Conservation (phyloP, 371 early-diverging fungal genomes). For the Mycotypha africana region DNA sequence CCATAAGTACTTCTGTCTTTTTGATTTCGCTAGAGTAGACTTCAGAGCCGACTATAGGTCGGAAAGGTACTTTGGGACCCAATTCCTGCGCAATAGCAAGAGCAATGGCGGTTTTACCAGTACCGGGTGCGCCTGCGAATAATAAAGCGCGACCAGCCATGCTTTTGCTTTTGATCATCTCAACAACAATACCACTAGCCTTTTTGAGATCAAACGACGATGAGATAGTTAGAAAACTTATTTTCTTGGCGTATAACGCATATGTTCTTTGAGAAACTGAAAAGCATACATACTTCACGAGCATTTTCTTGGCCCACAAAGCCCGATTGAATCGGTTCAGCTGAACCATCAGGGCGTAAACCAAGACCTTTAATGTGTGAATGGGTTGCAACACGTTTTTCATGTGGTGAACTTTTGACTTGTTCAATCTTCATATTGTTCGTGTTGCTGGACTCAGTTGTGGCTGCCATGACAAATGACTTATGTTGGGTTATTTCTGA, state of each 20-base stretch:
- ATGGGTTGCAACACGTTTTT: constrained; percentile 93
- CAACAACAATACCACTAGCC: constrained; percentile 93
- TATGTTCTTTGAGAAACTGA: no score
- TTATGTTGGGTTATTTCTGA: no score
- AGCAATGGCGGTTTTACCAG: constrained; percentile 93
- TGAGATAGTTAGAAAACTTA: not conserved
- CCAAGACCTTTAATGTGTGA: constrained; percentile 94
- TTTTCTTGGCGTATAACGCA: no score
- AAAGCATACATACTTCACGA: constrained; percentile 78
- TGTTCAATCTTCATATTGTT: constrained; percentile 76
- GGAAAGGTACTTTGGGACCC: constrained; percentile 97
- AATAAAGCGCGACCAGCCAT: constrained; percentile 97
- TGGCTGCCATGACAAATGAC: constrained; percentile 7
- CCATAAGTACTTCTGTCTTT: constrained; percentile 98
- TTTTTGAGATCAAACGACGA: constrained; percentile 9
- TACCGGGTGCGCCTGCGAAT: constrained; percentile 97
- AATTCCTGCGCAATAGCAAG: constrained; percentile 94
- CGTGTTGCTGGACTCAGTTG: constrained; percentile 41
- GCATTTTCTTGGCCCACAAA: constrained; percentile 97
- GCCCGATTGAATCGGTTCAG: constrained; percentile 83
- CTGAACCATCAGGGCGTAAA: constrained; percentile 79
- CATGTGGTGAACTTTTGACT: constrained; percentile 75
- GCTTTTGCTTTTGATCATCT: constrained; percentile 90
- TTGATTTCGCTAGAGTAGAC: constrained; percentile 97
- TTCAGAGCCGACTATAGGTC: constrained; percentile 97